A percentile compares a stretch with the other conserved stretches of the same genome.
Conservation (phyloP, 768 basidiomycete species). For the Agrocybe praecox region DNA sequence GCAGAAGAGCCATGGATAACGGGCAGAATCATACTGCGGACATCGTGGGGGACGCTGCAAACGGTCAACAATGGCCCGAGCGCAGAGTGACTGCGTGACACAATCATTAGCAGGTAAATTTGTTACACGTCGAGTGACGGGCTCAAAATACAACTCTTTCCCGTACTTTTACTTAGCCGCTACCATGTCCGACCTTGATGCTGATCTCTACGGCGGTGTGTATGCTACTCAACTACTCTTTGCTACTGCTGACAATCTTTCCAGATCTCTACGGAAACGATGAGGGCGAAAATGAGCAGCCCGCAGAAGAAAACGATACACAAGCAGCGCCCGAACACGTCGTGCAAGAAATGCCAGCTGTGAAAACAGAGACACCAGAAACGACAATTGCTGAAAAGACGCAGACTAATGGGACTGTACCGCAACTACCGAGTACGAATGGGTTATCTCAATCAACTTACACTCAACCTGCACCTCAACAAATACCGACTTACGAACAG, state of each 20-base stretch:
- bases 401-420: conserved; percentile 15
- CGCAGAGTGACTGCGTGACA: conserved; percentile 20
- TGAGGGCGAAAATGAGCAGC: conserved; percentile 58
- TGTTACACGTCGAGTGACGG: conserved; percentile 7
- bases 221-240: not conserved
- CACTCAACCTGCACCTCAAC: conserved; percentile 53
- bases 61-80: conserved; percentile 22
- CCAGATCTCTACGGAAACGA: conserved; percentile 78
- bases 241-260: not conserved
- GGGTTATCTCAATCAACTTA: conserved; percentile 31
- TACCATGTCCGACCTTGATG: conserved; percentile 82
- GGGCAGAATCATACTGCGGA: not conserved
- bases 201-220: conserved; percentile 88
- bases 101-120: not conserved
- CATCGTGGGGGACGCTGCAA: not conserved
- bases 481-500: conserved; percentile 81
- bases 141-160: conserved; percentile 21
- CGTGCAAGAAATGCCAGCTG: conserved; percentile 14
- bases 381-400: conserved; percentile 17
- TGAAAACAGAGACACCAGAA: conserved; percentile 17
- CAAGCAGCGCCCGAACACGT: conserved; percentile 13
- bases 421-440: conserved; percentile 24
- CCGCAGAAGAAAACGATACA: conserved; percentile 23
- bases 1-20: not conserved
- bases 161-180: conserved; percentile 36